Base-by-base conservation (phyloP, 169 alveolate genomes). In the Cryptosporidium bovis region DNA sequence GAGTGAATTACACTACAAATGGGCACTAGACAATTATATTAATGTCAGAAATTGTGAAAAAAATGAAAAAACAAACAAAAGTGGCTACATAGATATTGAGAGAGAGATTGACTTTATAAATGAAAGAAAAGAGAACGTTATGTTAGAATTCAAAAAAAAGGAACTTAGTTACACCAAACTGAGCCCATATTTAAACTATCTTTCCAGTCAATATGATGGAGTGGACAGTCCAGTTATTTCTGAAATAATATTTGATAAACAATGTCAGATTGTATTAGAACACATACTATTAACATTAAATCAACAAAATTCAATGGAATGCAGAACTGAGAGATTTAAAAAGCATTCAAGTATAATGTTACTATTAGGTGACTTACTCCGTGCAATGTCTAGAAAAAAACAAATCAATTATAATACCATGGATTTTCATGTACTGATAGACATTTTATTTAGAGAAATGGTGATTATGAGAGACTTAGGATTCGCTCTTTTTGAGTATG, bases 171-270 rank as follows among this genome's bases (percentile, higher is more conserved):
- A 29, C 8, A 51, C 40, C 31, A 55, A 51, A 20, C 27, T 18
- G 31, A 77, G 77, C 6, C 87, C 87, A 24, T 77, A 77, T 50
- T 58, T 77, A 71, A 62, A 66, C 15, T 77, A 77, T 46, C 48
- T 77, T n/a, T 77, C 87, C 5, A 77, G 87, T 46, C 87, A 77
- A 60, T 77, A 77, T 60, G 87, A 77, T 50, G 87, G 87, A n/a
- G 55, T 77, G n/a, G 87, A 77, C n/a, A 77, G 87, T 13, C 87
- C 87, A 16, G 50, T 77, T 12, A 64, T 77, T 20, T 31, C 66
- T 1, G 83, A 58, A 36, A 60, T 56, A 60, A 53, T 77, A 6
- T 18, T 34, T 16, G 16, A 60, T 1, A 60, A 62, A 24, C 87
- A 60, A 0, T 68, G 87, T 13, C 33, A 77, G 29, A 62, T 77